Percentiles rank a stretch among this genome's conserved stretches.
These are phyloP conservation scores for Saccharata proteae DNA, from an alignment of 2,329 filamentous ascomycete genomes.

Conservation along the genomic window DNA sequence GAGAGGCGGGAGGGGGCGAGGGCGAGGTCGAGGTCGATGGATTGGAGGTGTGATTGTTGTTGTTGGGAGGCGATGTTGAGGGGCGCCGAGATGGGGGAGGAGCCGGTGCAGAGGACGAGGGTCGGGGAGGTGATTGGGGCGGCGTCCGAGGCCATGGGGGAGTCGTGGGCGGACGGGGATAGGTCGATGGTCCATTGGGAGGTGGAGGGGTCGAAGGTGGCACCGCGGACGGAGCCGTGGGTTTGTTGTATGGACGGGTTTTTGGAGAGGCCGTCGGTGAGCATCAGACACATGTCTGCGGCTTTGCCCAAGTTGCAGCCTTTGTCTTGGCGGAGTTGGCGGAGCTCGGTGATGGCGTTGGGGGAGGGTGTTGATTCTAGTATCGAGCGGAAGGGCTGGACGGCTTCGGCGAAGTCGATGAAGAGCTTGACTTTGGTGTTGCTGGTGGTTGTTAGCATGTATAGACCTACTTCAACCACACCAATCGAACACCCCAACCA, in stretches of 20 bases:
- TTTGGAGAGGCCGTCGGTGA: conserved; percentile 34
- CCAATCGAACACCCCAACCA: too few relatives aligned
- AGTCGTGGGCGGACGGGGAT: conserved; percentile 16
- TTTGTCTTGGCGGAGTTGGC: conserved; percentile 42
- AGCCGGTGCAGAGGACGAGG: conserved; percentile 48
- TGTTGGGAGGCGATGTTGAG: conserved; percentile 24
- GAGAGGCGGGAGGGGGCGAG: conserved; percentile 41
- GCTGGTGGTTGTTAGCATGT: conserved; percentile 18
- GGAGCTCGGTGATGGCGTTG: conserved; percentile 43
- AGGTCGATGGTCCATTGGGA: not conserved
- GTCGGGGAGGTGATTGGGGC: conserved; percentile 28
- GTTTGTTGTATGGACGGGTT: conserved; percentile 28
- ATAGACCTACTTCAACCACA: not conserved
- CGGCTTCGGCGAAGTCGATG: conserved; percentile 42
- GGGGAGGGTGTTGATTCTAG: conserved; percentile 35
- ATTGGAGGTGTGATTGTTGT: conserved; percentile 24
- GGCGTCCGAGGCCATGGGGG: conserved; percentile 24
- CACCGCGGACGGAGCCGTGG: conserved; percentile 26
- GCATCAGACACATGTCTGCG: conserved; percentile 40
- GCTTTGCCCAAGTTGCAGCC: conserved; percentile 47
- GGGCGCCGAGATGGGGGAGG: conserved; percentile 34
- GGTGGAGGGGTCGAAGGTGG: conserved; percentile 27
- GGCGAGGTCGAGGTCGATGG: conserved; percentile 43
- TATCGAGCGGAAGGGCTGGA: conserved; percentile 41
- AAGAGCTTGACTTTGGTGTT: conserved; percentile 53